phyloP scores from a whole-genome alignment of 2,329 filamentous ascomycete species.

The Drechslerella coelobrocha region DNA sequence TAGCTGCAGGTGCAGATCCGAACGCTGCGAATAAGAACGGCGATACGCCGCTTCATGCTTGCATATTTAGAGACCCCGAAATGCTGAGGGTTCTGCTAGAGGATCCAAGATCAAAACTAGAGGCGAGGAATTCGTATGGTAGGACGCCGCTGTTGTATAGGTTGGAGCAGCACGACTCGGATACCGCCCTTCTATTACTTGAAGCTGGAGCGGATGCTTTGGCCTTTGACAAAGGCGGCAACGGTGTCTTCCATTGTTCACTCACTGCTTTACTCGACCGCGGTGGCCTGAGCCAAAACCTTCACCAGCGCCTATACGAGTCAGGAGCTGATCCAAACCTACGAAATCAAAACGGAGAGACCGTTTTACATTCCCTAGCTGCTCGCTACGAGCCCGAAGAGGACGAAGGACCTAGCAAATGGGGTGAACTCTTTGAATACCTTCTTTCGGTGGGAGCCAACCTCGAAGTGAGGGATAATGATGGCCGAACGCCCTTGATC shows the following conservation, averaged over 20 bases:
- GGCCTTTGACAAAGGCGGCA: conserved; percentile 51
- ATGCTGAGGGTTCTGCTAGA: conserved; percentile 24
- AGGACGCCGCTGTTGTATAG: conserved; percentile 51
- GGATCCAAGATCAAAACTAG: conserved; percentile 33
- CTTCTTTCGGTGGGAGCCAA: conserved; percentile 7
- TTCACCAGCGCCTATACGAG: conserved; percentile 8
- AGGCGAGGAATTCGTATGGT: conserved; percentile 45
- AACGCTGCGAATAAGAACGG: conserved; percentile 9
- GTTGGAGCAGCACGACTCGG: conserved; percentile 48
- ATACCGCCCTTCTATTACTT: conserved; percentile 40
- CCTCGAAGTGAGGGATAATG: conserved; percentile 13
- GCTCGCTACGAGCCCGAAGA: not conserved
- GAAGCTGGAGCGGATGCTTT: conserved; percentile 50
- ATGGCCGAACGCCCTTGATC: conserved; percentile 8
- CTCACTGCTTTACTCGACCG: not conserved
- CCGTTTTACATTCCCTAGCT: conserved; percentile 54
- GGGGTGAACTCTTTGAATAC: not conserved
- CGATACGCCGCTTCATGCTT: conserved; percentile 42
- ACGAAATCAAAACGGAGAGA: conserved; percentile 24
- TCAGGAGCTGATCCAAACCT: conserved; percentile 5
- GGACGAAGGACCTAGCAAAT: not conserved
- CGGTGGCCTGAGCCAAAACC: not conserved
- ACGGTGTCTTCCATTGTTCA: conserved; percentile 9
- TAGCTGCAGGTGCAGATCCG: conserved; percentile 23
- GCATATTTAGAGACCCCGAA: conserved; percentile 30